A percentile compares a stretch with the other conserved stretches of the same genome.
These are phyloP conservation scores for Xylariaceae sp. DNA, from an alignment of 2,329 filamentous ascomycete species.

Conservation along the genomic window DNA sequence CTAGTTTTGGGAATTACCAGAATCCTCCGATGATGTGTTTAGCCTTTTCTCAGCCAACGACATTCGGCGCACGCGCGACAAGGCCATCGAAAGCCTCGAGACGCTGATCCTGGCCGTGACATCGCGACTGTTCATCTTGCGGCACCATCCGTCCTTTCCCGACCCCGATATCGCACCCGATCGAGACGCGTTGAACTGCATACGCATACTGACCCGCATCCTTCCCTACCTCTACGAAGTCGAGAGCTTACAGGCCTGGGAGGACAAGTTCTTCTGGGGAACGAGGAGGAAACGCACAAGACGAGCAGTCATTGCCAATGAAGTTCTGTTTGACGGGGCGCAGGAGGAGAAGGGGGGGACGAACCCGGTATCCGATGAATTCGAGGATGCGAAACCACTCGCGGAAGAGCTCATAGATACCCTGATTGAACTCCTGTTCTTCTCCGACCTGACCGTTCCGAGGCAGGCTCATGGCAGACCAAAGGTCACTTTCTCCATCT, in stretches of 20 bases:
- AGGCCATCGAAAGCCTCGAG: slow-evolving; percentile 80
- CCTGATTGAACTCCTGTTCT: slow-evolving; percentile 84
- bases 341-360: slow-evolving; percentile 47
- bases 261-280: slow-evolving; percentile 90
- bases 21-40: slow-evolving; percentile 93
- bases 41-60: slow-evolving; percentile 87
- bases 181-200: slow-evolving; percentile 87
- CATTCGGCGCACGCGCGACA: slow-evolving; percentile 81
- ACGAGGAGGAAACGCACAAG: slow-evolving; percentile 66
- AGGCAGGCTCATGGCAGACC: slow-evolving; percentile 62
- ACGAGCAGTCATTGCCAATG: slow-evolving; percentile 57
- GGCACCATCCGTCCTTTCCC: slow-evolving; percentile 86
- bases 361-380: slow-evolving; percentile 52
- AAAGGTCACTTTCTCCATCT: slow-evolving; percentile 89
- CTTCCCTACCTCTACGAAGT: slow-evolving; percentile 90
- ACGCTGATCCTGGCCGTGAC: slow-evolving; percentile 79
- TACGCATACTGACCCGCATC: slow-evolving; percentile 82
- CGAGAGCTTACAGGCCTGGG: slow-evolving; percentile 76
- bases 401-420: slow-evolving; percentile 92
- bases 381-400: slow-evolving; percentile 77
- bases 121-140: slow-evolving; percentile 74
- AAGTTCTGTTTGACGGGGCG: slow-evolving; percentile 80
- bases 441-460: slow-evolving; percentile 81
- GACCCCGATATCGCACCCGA: slow-evolving; percentile 76
- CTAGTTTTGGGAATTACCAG: slow-evolving; percentile 95